A percentile compares a stretch with the other conserved stretches of the same genome.
Evolutionary conservation across 495 filamentous ascomycete genomes (phyloP).

Genomic region (Recurvomyces mirabilis): DNA sequence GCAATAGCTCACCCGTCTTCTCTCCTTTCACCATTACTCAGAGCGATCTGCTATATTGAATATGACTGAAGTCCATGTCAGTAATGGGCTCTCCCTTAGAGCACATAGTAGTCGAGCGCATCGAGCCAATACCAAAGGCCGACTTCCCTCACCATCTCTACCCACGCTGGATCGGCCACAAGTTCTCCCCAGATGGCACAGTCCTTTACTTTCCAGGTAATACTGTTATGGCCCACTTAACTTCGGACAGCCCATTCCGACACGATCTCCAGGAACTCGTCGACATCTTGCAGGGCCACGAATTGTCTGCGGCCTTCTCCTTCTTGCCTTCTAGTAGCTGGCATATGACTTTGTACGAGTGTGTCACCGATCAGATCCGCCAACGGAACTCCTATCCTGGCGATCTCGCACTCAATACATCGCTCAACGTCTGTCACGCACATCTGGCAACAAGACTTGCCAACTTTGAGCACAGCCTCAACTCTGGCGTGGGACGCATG

Average conservation of each 20-base stretch:
- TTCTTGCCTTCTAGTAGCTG: constrained; percentile 1
- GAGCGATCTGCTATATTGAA: not conserved
- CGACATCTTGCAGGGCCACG: not conserved
- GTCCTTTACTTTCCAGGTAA: not conserved
- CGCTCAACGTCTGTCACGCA: constrained; percentile 1
- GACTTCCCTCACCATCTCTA: not conserved
- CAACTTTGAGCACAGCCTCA: not conserved
- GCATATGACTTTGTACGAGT: constrained; percentile 1
- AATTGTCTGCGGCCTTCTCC: not conserved
- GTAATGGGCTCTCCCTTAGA: not conserved
- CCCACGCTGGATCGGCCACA: constrained; percentile 1
- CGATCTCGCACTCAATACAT: not conserved
- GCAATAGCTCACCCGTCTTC: too few relatives aligned
- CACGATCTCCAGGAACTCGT: not conserved
- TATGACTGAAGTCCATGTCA: not conserved
- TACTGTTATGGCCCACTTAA: not conserved
- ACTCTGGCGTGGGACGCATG: not conserved
- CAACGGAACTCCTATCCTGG: not conserved
- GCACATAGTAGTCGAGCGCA: too few relatives aligned
- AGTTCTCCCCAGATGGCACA: not conserved
- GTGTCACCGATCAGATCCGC: not conserved
- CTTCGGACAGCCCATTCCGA: not conserved
- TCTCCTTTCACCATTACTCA: not conserved
- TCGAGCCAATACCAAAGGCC: not conserved
- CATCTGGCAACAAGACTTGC: not conserved